Conservation (phyloP, 306 rosid genomes). For the Phaseolus lunatus region DNA sequence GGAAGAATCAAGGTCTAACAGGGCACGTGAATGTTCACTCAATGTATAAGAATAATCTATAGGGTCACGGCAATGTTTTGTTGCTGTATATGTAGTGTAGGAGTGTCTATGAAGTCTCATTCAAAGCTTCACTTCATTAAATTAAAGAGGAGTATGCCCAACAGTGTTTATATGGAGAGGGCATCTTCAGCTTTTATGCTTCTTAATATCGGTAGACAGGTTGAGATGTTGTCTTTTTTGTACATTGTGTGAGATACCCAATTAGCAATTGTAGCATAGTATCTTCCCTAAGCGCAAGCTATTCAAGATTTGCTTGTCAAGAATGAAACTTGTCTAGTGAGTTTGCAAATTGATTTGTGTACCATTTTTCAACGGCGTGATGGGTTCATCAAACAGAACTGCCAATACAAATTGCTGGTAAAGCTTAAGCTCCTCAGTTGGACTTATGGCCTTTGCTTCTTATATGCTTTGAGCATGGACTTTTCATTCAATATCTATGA, state of each 20-base stretch:
- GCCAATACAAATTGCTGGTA: conserved; percentile 14
- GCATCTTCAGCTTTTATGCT: conserved; percentile 41
- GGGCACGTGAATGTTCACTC: conserved; percentile 41
- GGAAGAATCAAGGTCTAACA: conserved; percentile 64
- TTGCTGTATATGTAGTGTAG: conserved; percentile 24
- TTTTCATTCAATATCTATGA: not conserved
- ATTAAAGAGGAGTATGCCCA: conserved; percentile 26
- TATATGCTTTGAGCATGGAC: not conserved
- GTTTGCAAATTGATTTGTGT: conserved; percentile 42
- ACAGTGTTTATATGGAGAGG: conserved; percentile 46
- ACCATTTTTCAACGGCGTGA: conserved; percentile 27
- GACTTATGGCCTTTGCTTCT: conserved; percentile 2
- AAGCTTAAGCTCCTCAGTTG: conserved; percentile 24
- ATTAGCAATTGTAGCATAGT: conserved; percentile 31
- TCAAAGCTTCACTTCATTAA: conserved; percentile 40
- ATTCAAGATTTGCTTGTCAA: conserved; percentile 39
- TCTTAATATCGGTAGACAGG: conserved; percentile 35
- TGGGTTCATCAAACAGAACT: conserved; percentile 8
- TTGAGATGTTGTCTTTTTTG: conserved; percentile 45
- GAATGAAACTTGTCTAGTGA: conserved; percentile 34
- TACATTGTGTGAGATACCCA: conserved; percentile 44
- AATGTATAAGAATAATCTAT: conserved; percentile 50
- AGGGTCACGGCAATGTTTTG: not conserved
- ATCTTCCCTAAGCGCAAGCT: conserved; percentile 35
- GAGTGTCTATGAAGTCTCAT: conserved; percentile 41